Percentiles rank a stretch among this genome's conserved stretches.
Conservation (phyloP, 768 basidiomycete genomes). For the Termitomyces sp. region DNA sequence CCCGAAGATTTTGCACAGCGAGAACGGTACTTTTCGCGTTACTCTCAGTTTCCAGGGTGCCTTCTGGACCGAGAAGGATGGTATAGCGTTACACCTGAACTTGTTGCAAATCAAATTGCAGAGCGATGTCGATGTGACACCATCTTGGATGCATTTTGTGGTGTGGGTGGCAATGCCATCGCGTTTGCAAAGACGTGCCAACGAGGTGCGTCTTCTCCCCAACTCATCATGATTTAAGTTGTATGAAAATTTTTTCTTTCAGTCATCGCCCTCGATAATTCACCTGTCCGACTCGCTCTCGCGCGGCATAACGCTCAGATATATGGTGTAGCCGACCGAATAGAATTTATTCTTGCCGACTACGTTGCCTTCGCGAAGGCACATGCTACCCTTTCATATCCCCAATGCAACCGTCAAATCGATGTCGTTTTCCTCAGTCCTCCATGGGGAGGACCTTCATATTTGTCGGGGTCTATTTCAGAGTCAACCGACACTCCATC, state of each 20-base stretch:
- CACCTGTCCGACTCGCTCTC: conserved; percentile 78
- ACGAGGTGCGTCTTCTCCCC: conserved; percentile 63
- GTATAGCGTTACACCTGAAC: conserved; percentile 95
- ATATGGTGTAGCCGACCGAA: conserved; percentile 92
- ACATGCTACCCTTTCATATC: conserved; percentile 28
- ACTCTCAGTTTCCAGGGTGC: conserved; percentile 67
- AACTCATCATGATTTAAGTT: not conserved
- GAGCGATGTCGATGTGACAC: conserved; percentile 85
- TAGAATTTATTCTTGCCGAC: conserved; percentile 90
- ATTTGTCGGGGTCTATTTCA: conserved; percentile 39
- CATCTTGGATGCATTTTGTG: conserved; percentile 93
- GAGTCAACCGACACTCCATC: conserved; percentile 6
- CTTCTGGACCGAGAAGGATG: conserved; percentile 95
- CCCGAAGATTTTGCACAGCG: conserved; percentile 82
- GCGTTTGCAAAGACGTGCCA: conserved; percentile 97
- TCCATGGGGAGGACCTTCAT: conserved; percentile 91
- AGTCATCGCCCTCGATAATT: conserved; percentile 95
- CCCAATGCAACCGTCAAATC: conserved; percentile 46
- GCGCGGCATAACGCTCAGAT: conserved; percentile 92
- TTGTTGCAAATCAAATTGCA: conserved; percentile 89
- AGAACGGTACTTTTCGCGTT: conserved; percentile 74
- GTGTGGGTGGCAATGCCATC: conserved; percentile 96
- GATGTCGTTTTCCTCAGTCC: conserved; percentile 93
- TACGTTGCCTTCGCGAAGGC: conserved; percentile 75
- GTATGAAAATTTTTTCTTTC: not conserved